Conservation (phyloP, 768 basidiomycete genomes). For the Rhodotorula diobovata region DNA sequence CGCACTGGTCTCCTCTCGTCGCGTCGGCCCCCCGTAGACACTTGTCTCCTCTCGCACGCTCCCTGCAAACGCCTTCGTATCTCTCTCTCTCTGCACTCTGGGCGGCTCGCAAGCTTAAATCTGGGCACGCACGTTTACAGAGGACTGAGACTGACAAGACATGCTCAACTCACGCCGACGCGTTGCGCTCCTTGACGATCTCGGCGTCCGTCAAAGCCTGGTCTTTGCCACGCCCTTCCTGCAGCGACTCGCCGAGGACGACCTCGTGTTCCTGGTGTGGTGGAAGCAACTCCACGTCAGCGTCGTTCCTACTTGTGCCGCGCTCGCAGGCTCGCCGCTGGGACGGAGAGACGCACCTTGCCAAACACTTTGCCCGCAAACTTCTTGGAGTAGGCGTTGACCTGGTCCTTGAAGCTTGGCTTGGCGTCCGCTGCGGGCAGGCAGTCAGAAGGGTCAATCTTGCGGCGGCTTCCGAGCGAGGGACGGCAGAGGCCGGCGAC, state of each 20-base stretch:
- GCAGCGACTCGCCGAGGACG: slow-evolving; percentile 6
- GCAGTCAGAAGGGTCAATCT: neutral
- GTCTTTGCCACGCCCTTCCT: neutral
- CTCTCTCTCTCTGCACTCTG: too few species aligned
- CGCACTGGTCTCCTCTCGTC: too few species aligned
- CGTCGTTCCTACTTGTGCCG: too few species aligned
- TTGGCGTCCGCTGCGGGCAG: neutral
- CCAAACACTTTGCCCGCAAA: slow-evolving; percentile 17
- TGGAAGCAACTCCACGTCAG: too few species aligned
- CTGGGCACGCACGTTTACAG: too few species aligned
- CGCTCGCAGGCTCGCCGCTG: too few species aligned
- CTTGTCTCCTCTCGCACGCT: too few species aligned
- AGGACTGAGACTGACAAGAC: too few species aligned
- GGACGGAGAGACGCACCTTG: slow-evolving; percentile 10
- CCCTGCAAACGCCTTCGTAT: too few species aligned
- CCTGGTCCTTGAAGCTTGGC: slow-evolving; percentile 18
- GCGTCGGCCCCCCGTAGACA: too few species aligned
- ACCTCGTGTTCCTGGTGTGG: slow-evolving; percentile 17
- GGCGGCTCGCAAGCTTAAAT: too few species aligned
- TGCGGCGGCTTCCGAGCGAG: neutral
- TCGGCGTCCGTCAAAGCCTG: neutral
- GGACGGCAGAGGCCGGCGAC: too few species aligned
- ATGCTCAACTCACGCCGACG: neutral
- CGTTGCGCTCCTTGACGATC: slow-evolving; percentile 9
- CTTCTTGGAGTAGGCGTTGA: slow-evolving; percentile 9